Percentiles rank a stretch among this genome's conserved stretches.
phyloP scores from a whole-genome alignment of 441 rosid species.

The Omphalea diandra region DNA sequence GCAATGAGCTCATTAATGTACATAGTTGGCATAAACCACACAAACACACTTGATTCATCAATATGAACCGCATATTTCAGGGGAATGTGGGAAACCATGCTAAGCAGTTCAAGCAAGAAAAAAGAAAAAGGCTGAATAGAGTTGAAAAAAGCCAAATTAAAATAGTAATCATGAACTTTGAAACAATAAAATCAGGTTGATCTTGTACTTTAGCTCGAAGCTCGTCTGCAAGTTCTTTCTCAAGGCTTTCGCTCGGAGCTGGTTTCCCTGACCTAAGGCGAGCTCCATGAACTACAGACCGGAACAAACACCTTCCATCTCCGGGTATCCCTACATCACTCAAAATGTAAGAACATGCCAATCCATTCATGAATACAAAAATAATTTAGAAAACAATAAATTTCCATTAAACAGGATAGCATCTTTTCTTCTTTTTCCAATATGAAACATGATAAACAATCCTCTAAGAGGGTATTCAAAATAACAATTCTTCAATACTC shows the following conservation, averaged over 20 bases:
- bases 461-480: constrained; percentile 3
- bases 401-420: not conserved
- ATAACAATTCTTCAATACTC: constrained; percentile 1
- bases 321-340: constrained; percentile 52
- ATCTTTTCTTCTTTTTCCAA: too few relatives aligned
- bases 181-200: too few relatives aligned
- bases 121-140: constrained; percentile 4
- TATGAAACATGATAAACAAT: too few relatives aligned
- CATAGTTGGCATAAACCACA: not conserved
- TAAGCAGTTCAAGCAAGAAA: too few relatives aligned
- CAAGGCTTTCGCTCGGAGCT: constrained; percentile 49
- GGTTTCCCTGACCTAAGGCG: constrained; percentile 54
- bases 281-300: constrained; percentile 65
- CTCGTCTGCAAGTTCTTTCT: constrained; percentile 66
- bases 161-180: not conserved
- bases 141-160: not conserved
- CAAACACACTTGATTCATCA: not conserved
- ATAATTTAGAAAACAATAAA: not conserved
- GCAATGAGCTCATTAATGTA: not conserved
- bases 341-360: constrained; percentile 2
- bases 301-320: constrained; percentile 76
- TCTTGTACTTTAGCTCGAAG: constrained; percentile 55
- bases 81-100: too few relatives aligned
- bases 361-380: not conserved
- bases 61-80: too few relatives aligned